phyloP scores from a whole-genome alignment of 2,329 filamentous ascomycete genomes.

The Hypoxylon sp. region DNA sequence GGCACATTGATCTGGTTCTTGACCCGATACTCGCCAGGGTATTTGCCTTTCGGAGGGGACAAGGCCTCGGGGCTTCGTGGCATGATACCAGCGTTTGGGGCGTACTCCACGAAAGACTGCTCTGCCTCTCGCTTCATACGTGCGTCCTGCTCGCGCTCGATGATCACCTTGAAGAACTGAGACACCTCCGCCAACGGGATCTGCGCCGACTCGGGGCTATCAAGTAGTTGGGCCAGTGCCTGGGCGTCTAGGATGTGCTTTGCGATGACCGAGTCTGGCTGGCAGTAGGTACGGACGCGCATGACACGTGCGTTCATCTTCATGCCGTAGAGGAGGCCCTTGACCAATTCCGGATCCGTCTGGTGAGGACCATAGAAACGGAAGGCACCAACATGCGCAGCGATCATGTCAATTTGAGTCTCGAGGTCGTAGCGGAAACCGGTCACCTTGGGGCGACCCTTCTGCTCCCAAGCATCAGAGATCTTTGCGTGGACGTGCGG shows the following conservation, averaged over 20 bases:
- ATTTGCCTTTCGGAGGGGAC: slow-evolving; percentile 17
- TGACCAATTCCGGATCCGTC: slow-evolving; percentile 60
- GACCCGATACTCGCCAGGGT: slow-evolving; percentile 28
- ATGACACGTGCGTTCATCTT: slow-evolving; percentile 67
- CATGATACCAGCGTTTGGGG: slow-evolving; percentile 9
- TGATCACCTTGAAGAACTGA: slow-evolving; percentile 68
- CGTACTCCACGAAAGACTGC: neutral
- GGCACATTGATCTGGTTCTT: slow-evolving; percentile 38
- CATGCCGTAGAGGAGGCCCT: slow-evolving; percentile 66
- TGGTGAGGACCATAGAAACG: slow-evolving; percentile 67
- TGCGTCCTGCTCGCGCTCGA: slow-evolving; percentile 61
- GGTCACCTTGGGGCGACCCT: slow-evolving; percentile 68
- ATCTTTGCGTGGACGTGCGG: slow-evolving; percentile 66
- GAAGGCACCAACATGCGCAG: slow-evolving; percentile 66
- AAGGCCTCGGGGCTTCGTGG: slow-evolving; percentile 5
- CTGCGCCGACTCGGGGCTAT: slow-evolving; percentile 61
- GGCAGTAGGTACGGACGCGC: slow-evolving; percentile 69
- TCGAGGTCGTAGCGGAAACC: slow-evolving; percentile 73
- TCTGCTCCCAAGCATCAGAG: slow-evolving; percentile 65
- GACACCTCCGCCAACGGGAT: slow-evolving; percentile 65
- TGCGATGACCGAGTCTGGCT: slow-evolving; percentile 70
- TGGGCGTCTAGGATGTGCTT: slow-evolving; percentile 71
- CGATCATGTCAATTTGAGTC: slow-evolving; percentile 70
- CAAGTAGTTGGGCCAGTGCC: slow-evolving; percentile 65
- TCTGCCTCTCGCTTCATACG: slow-evolving; percentile 12